These are phyloP conservation scores for Malus hybrid DNA, from an alignment of 331 rosid species.

Conservation along the genomic window DNA sequence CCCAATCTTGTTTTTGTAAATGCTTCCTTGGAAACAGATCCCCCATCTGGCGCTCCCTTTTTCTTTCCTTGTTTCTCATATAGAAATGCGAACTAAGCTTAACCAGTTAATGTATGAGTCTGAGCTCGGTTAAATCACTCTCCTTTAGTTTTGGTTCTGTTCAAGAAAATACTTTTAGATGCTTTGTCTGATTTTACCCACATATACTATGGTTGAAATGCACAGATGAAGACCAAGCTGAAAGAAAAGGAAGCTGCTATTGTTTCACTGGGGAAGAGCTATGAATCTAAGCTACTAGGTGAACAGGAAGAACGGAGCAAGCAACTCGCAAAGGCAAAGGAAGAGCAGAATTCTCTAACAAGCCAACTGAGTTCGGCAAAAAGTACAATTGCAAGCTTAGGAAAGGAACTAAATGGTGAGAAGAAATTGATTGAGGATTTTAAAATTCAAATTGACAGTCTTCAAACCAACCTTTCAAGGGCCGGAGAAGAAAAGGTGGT, in stretches of 20 bases:
- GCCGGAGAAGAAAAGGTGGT: conserved; percentile 38
- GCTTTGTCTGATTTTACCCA: conserved; percentile 12
- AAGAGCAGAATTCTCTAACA: conserved; percentile 50
- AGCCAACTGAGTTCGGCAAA: conserved; percentile 52
- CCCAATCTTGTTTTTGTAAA: background rate
- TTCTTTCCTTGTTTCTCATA: background rate
- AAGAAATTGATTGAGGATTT: conserved; percentile 44
- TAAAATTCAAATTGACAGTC: conserved; percentile 44
- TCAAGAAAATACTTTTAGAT: background rate
- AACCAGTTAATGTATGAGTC: background rate
- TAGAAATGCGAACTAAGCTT: background rate
- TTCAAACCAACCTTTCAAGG: conserved; percentile 43
- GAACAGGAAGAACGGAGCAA: conserved; percentile 60
- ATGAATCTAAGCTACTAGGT: conserved; percentile 49
- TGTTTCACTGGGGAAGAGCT: conserved; percentile 45
- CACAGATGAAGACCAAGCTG: conserved; percentile 55
- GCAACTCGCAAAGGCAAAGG: conserved; percentile 54
- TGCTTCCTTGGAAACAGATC: background rate
- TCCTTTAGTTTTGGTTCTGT: background rate
- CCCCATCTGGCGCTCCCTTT: background rate
- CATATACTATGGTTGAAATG: conserved; percentile 20
- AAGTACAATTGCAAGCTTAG: conserved; percentile 36
- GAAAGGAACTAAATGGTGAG: conserved; percentile 52
- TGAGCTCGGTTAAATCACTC: background rate
- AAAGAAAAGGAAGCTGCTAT: conserved; percentile 64